Evolutionary conservation across 352 stramenopile genomes (phyloP), one percentile per base, ranked within the genome.

Genomic region (Phytopythium delawarense): DNA sequence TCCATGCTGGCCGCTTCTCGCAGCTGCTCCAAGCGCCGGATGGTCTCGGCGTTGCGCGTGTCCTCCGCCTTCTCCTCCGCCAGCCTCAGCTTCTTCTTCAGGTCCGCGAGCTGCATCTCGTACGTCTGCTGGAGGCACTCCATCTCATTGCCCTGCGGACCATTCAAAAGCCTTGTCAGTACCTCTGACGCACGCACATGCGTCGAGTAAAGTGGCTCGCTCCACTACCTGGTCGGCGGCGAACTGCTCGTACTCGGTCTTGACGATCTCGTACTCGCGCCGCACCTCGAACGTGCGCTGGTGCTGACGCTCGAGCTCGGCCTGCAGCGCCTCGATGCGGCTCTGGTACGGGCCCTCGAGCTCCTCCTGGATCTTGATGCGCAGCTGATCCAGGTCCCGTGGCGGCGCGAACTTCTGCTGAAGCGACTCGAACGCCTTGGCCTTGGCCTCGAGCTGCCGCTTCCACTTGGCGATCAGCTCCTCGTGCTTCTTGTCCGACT

Each of bases 211-310:
- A 34, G 37, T 1, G 11, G 40, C 0, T 1, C 15, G 37, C 42
- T 34, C 25, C 20, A 7, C 8, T 23, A 85, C 79, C 64, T 94
- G 84, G 50, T 93, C 79, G 30, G 90, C 75, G 0, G 82, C 76
- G 61, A 80, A 92, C 70, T 94, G 83, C 54, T 94, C 87, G 74
- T 91, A 92, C 72, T 94, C 87, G 34, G 85, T 86, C 68, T 94
- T 93, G 23, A 96, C 56, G 8, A 89, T 66, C 60, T 96, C 87
- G 62, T 79, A 87, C 53, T 93, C 87, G 23, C 84, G 75, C 18
- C 81, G 87, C 51, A 88, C 63, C 4, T 79, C 69, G 55, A 91
- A 92, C 23, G 76, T 77, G 30, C 84, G 64, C 40, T 91, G 76
- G 13, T 84, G 79, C 23, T 89, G 74, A 37, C 81, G 87, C 46